Evolutionary conservation across 1,284 basidiomycete species (phyloP).

Genomic region (Puccinia polysora): DNA sequence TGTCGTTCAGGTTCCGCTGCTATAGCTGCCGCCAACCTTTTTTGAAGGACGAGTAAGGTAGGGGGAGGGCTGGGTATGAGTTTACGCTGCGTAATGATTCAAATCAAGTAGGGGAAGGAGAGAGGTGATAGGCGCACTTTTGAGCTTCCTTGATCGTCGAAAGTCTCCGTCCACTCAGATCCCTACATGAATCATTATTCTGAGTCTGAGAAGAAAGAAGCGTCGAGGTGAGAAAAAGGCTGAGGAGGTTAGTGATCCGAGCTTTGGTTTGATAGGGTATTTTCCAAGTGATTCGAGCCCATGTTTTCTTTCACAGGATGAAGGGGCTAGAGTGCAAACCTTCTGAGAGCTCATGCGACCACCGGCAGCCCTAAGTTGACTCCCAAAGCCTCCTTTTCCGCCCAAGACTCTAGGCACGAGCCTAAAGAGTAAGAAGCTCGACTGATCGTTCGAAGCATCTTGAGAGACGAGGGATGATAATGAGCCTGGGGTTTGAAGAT

Average conservation of each 20-base stretch:
- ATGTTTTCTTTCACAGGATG: no score
- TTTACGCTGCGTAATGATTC: no score
- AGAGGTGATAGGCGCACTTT: conserved; percentile 60
- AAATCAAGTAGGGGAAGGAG: background rate
- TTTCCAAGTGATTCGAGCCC: no score
- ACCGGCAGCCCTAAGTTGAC: conserved; percentile 89
- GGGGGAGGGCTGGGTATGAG: no score
- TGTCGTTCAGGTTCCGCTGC: conserved; percentile 48
- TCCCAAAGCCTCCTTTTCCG: conserved; percentile 96
- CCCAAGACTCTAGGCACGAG: conserved; percentile 61
- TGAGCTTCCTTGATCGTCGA: conserved; percentile 95
- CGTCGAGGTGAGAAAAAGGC: no score
- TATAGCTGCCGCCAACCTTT: conserved; percentile 61
- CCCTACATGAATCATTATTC: conserved; percentile 92
- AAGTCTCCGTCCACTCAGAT: conserved; percentile 79
- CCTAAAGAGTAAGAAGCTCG: conserved; percentile 47
- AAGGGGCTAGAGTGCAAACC: conserved; percentile 55
- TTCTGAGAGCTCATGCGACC: conserved; percentile 95
- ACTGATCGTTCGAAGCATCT: background rate
- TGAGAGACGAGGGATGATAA: conserved; percentile 15
- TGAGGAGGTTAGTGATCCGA: no score
- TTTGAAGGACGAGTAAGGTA: background rate
- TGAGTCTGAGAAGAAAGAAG: conserved; percentile 54
- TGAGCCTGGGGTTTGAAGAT: background rate
- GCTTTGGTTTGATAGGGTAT: no score